Evolutionary conservation across 495 filamentous ascomycete genomes (phyloP).

Genomic region (Trichoderma virens): DNA sequence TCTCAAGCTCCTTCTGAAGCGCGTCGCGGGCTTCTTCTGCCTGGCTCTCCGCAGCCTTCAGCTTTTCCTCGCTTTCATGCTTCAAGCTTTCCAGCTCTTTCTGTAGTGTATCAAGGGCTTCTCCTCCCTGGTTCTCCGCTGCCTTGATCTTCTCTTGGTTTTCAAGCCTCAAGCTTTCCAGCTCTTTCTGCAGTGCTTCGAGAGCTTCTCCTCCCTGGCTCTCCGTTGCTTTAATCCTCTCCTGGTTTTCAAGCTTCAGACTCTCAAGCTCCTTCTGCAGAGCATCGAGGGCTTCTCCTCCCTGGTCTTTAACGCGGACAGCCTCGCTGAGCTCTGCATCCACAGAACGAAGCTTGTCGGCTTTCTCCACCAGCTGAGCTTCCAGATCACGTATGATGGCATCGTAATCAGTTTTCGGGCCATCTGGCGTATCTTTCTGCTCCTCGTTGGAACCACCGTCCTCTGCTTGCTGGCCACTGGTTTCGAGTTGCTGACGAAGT

Average conservation of each 20-base stretch:
- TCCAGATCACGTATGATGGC: slow-evolving; percentile 2
- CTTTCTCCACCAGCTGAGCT: background rate
- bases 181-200: slow-evolving; percentile 6
- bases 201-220: background rate
- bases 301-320: background rate
- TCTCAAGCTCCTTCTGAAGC: slow-evolving; percentile 8
- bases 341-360: background rate
- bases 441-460: slow-evolving; percentile 18
- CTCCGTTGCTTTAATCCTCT: background rate
- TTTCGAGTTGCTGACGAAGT: slow-evolving; percentile 16
- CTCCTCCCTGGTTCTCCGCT: background rate
- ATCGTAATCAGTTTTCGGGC: background rate
- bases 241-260: background rate
- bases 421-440: slow-evolving; percentile 5
- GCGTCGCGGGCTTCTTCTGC: background rate
- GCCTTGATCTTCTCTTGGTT: background rate
- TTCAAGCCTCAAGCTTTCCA: background rate
- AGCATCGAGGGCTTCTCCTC: background rate
- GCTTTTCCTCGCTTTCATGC: background rate
- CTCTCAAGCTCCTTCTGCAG: slow-evolving; percentile 6
- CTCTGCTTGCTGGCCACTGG: slow-evolving; percentile 25
- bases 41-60: background rate
- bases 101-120: background rate
- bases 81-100: slow-evolving; percentile 5
- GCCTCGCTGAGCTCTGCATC: background rate